These are phyloP conservation scores for Tricholoma sp. DNA, from an alignment of 768 basidiomycete genomes.

Conservation along the genomic window DNA sequence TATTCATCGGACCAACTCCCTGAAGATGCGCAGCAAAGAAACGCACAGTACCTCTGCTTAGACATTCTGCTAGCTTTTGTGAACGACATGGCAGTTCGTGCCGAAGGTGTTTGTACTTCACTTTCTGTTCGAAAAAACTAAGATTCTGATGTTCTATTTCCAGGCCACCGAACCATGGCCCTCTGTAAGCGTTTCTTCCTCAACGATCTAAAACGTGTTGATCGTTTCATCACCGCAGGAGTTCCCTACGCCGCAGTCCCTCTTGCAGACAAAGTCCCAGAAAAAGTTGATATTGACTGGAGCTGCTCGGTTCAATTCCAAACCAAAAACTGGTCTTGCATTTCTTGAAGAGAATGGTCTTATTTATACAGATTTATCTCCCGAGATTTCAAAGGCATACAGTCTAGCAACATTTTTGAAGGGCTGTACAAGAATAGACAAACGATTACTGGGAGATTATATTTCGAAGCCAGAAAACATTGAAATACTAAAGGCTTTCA, in stretches of 20 bases:
- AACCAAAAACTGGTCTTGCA: conserved; percentile 86
- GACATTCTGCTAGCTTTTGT: conserved; percentile 86
- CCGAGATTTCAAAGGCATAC: conserved; percentile 48
- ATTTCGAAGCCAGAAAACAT: conserved; percentile 85
- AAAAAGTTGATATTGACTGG: conserved; percentile 86
- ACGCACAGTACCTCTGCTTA: conserved; percentile 81
- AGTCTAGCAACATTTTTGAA: conserved; percentile 87
- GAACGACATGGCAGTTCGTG: conserved; percentile 78
- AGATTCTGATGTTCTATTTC: conserved; percentile 7
- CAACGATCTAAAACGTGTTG: background rate
- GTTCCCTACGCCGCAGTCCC: conserved; percentile 49
- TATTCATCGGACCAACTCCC: conserved; percentile 64
- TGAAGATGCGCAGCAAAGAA: conserved; percentile 62
- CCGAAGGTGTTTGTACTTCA: conserved; percentile 34
- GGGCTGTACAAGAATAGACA: conserved; percentile 80
- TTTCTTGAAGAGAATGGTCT: conserved; percentile 93
- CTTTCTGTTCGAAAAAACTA: background rate
- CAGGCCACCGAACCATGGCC: conserved; percentile 58
- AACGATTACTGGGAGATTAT: conserved; percentile 90
- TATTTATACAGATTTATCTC: conserved; percentile 64
- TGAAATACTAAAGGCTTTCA: conserved; percentile 81
- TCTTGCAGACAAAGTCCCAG: conserved; percentile 69
- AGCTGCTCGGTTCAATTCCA: conserved; percentile 83
- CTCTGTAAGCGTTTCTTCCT: conserved; percentile 34
- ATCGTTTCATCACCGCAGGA: conserved; percentile 30